phyloP scores from a whole-genome alignment of 2,329 filamentous ascomycete species.

The Akanthomyces dipterigenus region DNA sequence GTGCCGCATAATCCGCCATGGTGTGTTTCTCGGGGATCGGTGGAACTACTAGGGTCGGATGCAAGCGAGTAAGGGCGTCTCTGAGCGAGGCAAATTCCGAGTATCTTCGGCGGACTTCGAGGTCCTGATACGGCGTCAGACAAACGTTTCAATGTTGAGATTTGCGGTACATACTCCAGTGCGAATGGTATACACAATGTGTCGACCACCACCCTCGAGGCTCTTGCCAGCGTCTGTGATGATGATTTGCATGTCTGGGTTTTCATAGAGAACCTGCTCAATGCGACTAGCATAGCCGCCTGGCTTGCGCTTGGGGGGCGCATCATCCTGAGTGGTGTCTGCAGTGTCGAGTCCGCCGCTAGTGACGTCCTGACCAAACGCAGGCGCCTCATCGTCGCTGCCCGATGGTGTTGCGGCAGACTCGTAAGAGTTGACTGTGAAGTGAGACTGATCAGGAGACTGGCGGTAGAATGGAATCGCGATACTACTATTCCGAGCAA shows the following conservation, averaged over 20 bases:
- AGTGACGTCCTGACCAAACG: slow-evolving; percentile 20
- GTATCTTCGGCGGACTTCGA: slow-evolving; percentile 91
- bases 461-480: no score
- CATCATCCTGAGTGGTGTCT: slow-evolving; percentile 33
- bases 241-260: slow-evolving; percentile 79
- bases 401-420: slow-evolving; percentile 64
- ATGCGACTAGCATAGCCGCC: slow-evolving; percentile 92
- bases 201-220: slow-evolving; percentile 81
- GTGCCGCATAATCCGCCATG: slow-evolving; percentile 97
- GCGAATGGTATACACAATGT: slow-evolving; percentile 94
- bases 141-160: background rate
- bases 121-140: slow-evolving; percentile 53
- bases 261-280: slow-evolving; percentile 95
- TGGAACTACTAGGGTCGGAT: slow-evolving; percentile 91
- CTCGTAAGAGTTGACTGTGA: slow-evolving; percentile 42
- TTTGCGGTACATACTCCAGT: slow-evolving; percentile 62
- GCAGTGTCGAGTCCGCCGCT: slow-evolving; percentile 41
- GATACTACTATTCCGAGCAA: background rate
- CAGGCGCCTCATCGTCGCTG: slow-evolving; percentile 57
- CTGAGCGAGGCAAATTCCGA: slow-evolving; percentile 93
- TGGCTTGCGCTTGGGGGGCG: slow-evolving; percentile 59
- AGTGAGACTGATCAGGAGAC: background rate
- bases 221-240: slow-evolving; percentile 97
- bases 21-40: slow-evolving; percentile 98
- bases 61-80: slow-evolving; percentile 80